phyloP scores from a whole-genome alignment of 257 asterid genomes.

The Euphrasia confusa region DNA sequence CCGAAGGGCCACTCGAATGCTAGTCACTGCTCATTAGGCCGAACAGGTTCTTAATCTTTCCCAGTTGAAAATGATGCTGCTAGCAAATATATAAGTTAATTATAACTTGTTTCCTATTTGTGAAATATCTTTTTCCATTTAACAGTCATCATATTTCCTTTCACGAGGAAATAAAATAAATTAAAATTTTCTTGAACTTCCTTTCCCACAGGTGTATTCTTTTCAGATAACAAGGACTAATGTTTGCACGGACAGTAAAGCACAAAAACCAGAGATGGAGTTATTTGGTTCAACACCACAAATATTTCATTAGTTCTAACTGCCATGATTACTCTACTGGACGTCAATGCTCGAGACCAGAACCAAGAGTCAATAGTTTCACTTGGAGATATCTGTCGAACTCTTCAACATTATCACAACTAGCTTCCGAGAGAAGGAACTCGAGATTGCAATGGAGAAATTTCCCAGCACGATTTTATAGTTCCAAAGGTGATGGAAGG shows the following conservation, averaged over 20 bases:
- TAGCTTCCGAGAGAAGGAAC: constrained; percentile 34
- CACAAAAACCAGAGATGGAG: constrained; percentile 48
- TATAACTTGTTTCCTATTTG: not conserved
- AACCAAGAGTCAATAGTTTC: constrained; percentile 39
- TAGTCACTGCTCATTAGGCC: constrained; percentile 13
- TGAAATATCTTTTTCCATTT: constrained; percentile 14
- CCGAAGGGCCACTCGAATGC: constrained; percentile 3
- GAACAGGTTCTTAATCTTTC: constrained; percentile 2
- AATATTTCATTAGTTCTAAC: constrained; percentile 35
- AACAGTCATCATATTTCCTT: constrained; percentile 7
- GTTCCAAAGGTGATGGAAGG: constrained; percentile 94
- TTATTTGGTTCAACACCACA: constrained; percentile 38
- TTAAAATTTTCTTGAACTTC: constrained; percentile 16
- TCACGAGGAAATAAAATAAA: constrained; percentile 5
- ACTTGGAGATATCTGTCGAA: constrained; percentile 38
- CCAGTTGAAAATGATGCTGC: not conserved
- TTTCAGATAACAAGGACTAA: constrained; percentile 37
- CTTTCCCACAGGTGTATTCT: constrained; percentile 35
- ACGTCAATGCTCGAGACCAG: constrained; percentile 35
- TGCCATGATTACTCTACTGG: constrained; percentile 37
- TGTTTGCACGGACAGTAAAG: constrained; percentile 70
- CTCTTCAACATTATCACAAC: constrained; percentile 32
- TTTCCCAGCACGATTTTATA: constrained; percentile 46
- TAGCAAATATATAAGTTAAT: constrained; percentile 3
- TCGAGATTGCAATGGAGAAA: constrained; percentile 38